Conservation (phyloP, 1,284 basidiomycete genomes). For the Papiliotrema nemorosa region DNA sequence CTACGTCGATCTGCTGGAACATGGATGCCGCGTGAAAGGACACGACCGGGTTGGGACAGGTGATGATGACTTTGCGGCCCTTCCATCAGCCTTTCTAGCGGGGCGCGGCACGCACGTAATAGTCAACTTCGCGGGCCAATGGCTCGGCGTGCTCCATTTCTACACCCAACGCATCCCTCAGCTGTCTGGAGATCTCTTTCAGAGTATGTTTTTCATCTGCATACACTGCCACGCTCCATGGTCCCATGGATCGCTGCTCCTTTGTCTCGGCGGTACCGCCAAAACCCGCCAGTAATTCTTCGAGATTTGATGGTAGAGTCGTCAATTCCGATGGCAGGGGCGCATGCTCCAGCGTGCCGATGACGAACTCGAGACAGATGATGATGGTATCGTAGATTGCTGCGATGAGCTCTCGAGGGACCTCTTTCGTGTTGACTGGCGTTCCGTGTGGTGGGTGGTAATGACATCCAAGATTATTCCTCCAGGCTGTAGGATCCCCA, state of each 20-base stretch:
- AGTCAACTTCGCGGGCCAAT: constrained; percentile 65
- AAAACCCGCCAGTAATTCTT: constrained; percentile 49
- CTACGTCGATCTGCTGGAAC: constrained; percentile 84
- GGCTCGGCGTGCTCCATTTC: constrained; percentile 51
- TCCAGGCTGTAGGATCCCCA: constrained; percentile 84
- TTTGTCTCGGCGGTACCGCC: constrained; percentile 26
- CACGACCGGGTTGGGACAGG: constrained; percentile 63
- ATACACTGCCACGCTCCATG: constrained; percentile 85
- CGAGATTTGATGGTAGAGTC: constrained; percentile 62
- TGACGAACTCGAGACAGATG: constrained; percentile 76
- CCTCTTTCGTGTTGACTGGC: constrained; percentile 24
- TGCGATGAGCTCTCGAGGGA: constrained; percentile 61
- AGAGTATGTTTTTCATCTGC: constrained; percentile 98
- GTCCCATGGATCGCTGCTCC: constrained; percentile 56
- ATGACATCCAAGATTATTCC: constrained; percentile 62
- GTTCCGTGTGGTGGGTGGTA: constrained; percentile 57
- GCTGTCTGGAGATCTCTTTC: constrained; percentile 78
- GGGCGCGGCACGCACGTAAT: constrained; percentile 35
- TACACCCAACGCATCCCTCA: constrained; percentile 63
- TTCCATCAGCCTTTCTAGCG: constrained; percentile 27
- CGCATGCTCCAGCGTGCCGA: constrained; percentile 79
- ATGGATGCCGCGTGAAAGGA: constrained; percentile 75
- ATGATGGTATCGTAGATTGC: constrained; percentile 69
- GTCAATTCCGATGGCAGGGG: constrained; percentile 64
- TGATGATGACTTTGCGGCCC: constrained; percentile 82